Conservation (phyloP, 345 rosid genomes). For the Aquilaria yunnanensis region DNA sequence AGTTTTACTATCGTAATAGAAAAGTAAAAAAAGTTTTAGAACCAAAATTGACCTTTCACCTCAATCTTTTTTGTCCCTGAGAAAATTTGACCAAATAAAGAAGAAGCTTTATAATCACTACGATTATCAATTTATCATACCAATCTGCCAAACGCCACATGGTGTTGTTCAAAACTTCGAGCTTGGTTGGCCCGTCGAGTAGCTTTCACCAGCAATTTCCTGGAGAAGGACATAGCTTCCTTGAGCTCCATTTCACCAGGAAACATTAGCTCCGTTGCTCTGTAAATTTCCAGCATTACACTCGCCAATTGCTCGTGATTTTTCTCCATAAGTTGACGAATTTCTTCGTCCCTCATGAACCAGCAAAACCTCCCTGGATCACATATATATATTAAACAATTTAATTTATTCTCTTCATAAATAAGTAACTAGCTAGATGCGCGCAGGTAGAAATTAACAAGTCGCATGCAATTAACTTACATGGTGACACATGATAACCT, state of each 20-base stretch:
- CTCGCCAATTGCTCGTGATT: conserved; percentile 25
- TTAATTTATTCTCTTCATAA: background rate
- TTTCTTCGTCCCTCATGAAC: conserved; percentile 39
- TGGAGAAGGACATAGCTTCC: conserved; percentile 44
- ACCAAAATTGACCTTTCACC: background rate
- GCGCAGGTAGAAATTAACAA: too few relatives aligned
- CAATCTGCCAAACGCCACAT: too few relatives aligned
- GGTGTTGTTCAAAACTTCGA: too few relatives aligned
- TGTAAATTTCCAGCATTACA: conserved; percentile 39
- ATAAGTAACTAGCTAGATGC: too few relatives aligned
- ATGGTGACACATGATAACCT: conserved; percentile 43
- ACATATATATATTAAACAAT: background rate
- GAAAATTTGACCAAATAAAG: too few relatives aligned
- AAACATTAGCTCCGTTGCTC: conserved; percentile 60
- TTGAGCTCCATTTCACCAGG: conserved; percentile 40
- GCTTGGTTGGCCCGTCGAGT: too few relatives aligned
- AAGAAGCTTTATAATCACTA: too few relatives aligned
- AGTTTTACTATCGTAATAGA: too few relatives aligned
- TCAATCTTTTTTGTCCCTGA: background rate
- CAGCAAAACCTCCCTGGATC: conserved; percentile 42
- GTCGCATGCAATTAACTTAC: conserved; percentile 20
- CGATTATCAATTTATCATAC: too few relatives aligned
- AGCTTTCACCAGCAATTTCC: conserved; percentile 32
- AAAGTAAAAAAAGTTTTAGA: too few relatives aligned
- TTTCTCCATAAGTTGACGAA: conserved; percentile 22